phyloP scores from a whole-genome alignment of 495 filamentous ascomycete genomes.

The Neurospora cerealis region DNA sequence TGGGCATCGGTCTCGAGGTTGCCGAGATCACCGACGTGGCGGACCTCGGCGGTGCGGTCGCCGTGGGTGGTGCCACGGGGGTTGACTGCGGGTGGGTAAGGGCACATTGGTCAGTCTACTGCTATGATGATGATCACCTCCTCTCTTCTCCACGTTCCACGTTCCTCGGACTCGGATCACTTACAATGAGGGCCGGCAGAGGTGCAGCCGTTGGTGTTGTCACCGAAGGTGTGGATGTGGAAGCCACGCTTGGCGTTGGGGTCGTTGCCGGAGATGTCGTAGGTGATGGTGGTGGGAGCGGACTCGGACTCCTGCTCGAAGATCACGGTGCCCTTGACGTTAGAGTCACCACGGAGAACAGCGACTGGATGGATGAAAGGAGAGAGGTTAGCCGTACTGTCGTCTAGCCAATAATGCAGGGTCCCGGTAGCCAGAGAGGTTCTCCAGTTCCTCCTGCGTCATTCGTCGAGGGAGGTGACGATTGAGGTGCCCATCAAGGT shows the following conservation, averaged over 20 bases:
- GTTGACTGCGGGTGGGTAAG: slow-evolving; percentile 60
- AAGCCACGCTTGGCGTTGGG: slow-evolving; percentile 92
- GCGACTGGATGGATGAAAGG: slow-evolving; percentile 51
- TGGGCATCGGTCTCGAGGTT: slow-evolving; percentile 92
- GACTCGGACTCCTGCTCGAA: slow-evolving; percentile 85
- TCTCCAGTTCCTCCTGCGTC: not conserved
- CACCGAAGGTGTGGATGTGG: slow-evolving; percentile 97
- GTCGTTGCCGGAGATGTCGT: slow-evolving; percentile 87
- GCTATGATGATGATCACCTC: not conserved
- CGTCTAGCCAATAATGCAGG: slow-evolving; percentile 5
- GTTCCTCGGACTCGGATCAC: slow-evolving; percentile 15
- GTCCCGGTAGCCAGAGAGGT: not conserved
- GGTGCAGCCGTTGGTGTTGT: slow-evolving; percentile 99
- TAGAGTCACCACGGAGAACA: slow-evolving; percentile 94
- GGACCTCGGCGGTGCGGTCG: slow-evolving; percentile 65
- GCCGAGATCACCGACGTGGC: slow-evolving; percentile 94
- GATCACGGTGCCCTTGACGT: slow-evolving; percentile 80
- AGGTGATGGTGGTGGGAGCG: slow-evolving; percentile 73
- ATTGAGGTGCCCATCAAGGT: slow-evolving; percentile 22
- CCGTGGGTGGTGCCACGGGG: slow-evolving; percentile 86
- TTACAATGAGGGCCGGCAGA: slow-evolving; percentile 93
- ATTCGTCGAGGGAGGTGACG: not conserved
- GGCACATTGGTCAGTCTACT: not conserved
- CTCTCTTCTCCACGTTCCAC: not conserved
- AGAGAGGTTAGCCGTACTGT: not conserved